A percentile compares a stretch with the other conserved stretches of the same genome.
Evolutionary conservation across 805 yeast species (phyloP).

Genomic region (Sporopachydermia lactativora): DNA sequence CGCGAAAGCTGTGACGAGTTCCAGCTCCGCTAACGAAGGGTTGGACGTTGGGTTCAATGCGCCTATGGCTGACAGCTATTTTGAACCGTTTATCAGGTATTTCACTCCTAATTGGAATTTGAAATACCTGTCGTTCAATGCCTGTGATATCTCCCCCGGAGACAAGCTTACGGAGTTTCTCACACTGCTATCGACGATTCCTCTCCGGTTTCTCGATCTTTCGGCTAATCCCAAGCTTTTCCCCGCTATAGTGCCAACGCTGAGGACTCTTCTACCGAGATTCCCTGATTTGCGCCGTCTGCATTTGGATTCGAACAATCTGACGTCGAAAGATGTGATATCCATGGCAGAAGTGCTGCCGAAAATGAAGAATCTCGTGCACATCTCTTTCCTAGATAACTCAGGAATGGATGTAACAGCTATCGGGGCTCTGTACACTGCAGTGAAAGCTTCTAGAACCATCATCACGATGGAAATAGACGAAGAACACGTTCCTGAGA

Average conservation of each 20-base stretch:
- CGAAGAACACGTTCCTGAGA: constrained; percentile 41
- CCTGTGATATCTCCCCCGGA: constrained; percentile 41
- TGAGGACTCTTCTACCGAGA: constrained; percentile 53
- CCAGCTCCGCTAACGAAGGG: constrained; percentile 39
- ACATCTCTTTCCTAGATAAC: constrained; percentile 58
- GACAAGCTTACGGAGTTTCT: constrained; percentile 37
- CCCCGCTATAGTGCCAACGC: constrained; percentile 41
- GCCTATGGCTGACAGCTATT: constrained; percentile 22
- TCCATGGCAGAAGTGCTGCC: constrained; percentile 56
- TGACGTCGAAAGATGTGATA: constrained; percentile 40
- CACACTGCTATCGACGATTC: constrained; percentile 33
- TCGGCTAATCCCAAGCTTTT: constrained; percentile 57
- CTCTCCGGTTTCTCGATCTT: constrained; percentile 59
- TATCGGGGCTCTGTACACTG: constrained; percentile 51
- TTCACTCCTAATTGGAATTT: constrained; percentile 17
- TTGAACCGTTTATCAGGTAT: constrained; percentile 9
- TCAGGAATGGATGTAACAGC: constrained; percentile 40
- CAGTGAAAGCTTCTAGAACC: constrained; percentile 51
- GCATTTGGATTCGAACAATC: constrained; percentile 56
- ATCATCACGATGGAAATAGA: constrained; percentile 59
- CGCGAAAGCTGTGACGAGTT: constrained; percentile 40
- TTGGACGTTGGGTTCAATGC: constrained; percentile 80
- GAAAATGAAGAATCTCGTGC: constrained; percentile 49
- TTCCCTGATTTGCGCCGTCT: constrained; percentile 50
- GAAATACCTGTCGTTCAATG: constrained; percentile 45